Evolutionary conservation across 176 grass and related monocot genomes (phyloP).

Genomic region (Avena eriantha): DNA sequence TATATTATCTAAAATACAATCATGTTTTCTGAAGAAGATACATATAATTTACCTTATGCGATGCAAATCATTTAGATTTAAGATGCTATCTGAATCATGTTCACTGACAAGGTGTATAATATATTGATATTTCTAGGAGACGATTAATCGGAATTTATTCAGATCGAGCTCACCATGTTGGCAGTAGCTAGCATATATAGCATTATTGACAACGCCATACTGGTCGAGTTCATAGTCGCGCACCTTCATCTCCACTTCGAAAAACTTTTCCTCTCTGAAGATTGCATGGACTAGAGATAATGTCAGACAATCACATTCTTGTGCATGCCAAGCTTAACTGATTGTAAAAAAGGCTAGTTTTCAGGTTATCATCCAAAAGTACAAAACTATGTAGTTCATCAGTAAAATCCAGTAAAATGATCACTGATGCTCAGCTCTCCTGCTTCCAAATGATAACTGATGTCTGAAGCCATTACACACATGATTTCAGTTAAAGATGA

Average conservation of each 20-base stretch:
- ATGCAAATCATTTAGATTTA: background rate
- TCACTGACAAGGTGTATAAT: background rate
- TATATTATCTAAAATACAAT: background rate
- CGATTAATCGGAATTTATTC: background rate
- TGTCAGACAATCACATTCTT: background rate
- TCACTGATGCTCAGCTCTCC: no score
- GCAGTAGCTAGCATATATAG: conserved; percentile 86
- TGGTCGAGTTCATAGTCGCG: conserved; percentile 94
- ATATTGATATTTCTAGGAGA: background rate
- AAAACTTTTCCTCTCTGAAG: conserved; percentile 63
- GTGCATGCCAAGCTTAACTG: background rate
- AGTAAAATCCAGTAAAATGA: background rate
- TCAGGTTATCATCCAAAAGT: background rate
- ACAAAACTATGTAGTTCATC: background rate
- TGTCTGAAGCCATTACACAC: background rate
- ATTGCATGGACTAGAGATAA: background rate
- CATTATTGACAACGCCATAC: conserved; percentile 93
- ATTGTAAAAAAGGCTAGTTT: background rate
- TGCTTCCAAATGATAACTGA: background rate
- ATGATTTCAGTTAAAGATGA: background rate
- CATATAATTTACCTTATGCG: no score
- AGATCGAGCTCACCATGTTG: conserved; percentile 72
- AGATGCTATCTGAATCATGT: background rate
- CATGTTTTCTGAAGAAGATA: background rate
- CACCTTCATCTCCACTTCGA: conserved; percentile 74